These are phyloP conservation scores for Priceomyces haplophilus DNA, from an alignment of 805 yeast genomes.

Conservation along the genomic window DNA sequence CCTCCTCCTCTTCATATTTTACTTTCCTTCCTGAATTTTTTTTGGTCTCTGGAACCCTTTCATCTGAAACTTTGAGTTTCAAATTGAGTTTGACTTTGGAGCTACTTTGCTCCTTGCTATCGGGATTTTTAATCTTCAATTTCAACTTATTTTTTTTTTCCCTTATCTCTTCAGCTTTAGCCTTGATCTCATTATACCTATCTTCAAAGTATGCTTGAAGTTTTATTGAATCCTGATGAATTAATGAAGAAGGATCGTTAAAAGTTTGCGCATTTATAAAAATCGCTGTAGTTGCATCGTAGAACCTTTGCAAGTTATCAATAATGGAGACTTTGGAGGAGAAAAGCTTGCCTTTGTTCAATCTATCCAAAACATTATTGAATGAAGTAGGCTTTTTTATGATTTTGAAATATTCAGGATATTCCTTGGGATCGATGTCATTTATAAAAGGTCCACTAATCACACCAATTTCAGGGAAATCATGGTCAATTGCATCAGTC, in stretches of 20 bases:
- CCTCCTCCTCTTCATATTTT: slow-evolving; percentile 16
- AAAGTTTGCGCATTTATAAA: slow-evolving; percentile 77
- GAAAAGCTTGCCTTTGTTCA: slow-evolving; percentile 48
- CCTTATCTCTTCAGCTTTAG: slow-evolving; percentile 16
- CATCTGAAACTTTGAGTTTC: slow-evolving; percentile 19
- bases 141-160: slow-evolving; percentile 20
- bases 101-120: slow-evolving; percentile 16
- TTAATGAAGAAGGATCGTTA: slow-evolving; percentile 70
- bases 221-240: slow-evolving; percentile 66
- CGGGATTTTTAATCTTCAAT: slow-evolving; percentile 23
- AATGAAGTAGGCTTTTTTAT: slow-evolving; percentile 76
- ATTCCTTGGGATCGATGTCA: slow-evolving; percentile 63
- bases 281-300: slow-evolving; percentile 56
- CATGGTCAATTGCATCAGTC: slow-evolving; percentile 41
- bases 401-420: slow-evolving; percentile 78
- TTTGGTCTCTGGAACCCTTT: slow-evolving; percentile 12
- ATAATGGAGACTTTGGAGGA: slow-evolving; percentile 23
- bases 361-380: slow-evolving; percentile 49
- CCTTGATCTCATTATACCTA: slow-evolving; percentile 29
- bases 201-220: slow-evolving; percentile 53
- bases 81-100: slow-evolving; percentile 28
- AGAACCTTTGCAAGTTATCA: slow-evolving; percentile 55
- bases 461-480: slow-evolving; percentile 47
- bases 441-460: slow-evolving; percentile 72
- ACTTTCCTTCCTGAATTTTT: slow-evolving; percentile 11